Conservation (phyloP, 208 protist species). For the Acanthamoeba royreba region DNA sequence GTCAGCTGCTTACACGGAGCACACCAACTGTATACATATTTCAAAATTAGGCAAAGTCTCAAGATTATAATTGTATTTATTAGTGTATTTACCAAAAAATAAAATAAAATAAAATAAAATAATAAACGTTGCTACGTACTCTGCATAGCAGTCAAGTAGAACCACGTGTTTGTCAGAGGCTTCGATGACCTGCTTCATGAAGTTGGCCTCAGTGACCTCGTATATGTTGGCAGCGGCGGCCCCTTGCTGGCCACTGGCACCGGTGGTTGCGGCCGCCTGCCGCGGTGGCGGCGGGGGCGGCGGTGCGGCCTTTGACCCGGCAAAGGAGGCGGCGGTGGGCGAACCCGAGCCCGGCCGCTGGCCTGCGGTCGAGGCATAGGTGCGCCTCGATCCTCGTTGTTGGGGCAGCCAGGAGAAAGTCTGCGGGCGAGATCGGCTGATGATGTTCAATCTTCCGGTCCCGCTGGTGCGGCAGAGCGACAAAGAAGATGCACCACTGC, state of each 20-base stretch:
- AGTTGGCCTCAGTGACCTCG: slow-evolving; percentile 2
- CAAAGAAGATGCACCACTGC: background rate
- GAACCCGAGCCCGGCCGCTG: background rate
- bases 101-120: background rate
- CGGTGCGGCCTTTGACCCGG: background rate
- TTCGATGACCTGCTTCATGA: slow-evolving; percentile 10
- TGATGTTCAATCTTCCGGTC: background rate
- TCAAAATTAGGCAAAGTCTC: background rate
- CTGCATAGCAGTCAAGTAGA: slow-evolving; percentile 37
- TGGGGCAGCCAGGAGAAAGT: background rate
- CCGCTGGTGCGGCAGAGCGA: background rate
- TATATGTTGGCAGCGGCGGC: no score
- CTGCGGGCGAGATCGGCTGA: background rate
- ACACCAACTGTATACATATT: slow-evolving; percentile 24
- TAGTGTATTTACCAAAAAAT: background rate
- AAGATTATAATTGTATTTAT: background rate
- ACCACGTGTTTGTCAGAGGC: slow-evolving; percentile 16
- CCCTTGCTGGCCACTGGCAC: background rate
- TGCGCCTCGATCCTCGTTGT: background rate
- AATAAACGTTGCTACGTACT: background rate
- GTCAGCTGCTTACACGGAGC: slow-evolving; percentile 36
- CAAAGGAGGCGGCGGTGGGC: background rate
- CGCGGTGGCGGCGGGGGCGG: background rate
- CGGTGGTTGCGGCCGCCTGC: background rate
- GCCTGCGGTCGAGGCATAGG: background rate